Evolutionary conservation across 352 stramenopile genomes (phyloP), one percentile per base, ranked within the genome.

Genomic region (Globisporangium sylvaticum): DNA sequence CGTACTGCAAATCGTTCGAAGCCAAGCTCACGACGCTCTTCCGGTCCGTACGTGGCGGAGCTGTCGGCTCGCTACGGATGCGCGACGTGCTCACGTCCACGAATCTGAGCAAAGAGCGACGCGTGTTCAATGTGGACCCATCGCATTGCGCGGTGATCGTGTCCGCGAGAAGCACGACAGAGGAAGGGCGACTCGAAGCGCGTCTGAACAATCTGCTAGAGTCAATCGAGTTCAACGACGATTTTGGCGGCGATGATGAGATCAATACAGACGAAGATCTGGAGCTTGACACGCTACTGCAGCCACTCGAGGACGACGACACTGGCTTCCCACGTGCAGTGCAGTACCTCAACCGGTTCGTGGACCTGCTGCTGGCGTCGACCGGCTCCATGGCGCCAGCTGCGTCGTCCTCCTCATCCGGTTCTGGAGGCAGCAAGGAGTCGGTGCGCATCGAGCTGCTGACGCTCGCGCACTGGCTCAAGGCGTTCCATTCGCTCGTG

Each of bases 121-220:
- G 84, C 1, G 53, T 90, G 31, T 90, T 89, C 53, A 86, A 88
- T 25, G 63, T 90, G 31, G 84, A 93, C 34, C 78, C 81, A n/a
- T 69, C 83, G 6, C 84, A 93, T 65, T 84, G 80, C 52, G 84
- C 89, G 0, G 80, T 89, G 9, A 73, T 93, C 20, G 70, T 93
- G 9, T 88, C 83, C 0, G 66, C 67, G 52, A 62, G 66, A 6
- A 71, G 75, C 6, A 71, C 62, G 6, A 82, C 71, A 6, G 57
- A 64, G 0, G 63, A 76, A 5, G 77, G 79, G 44, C 62, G 69
- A 18, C 50, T 78, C 2, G 80, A 83, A 27, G 58, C 56, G 1
- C 75, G 78, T 15, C 67, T 93, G 4, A 72, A 77, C 4, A 54
- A 76, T 18, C 66, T 90, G 48, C 58, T 93, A 2, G 73, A 81